Evolutionary conservation across 768 basidiomycete species (phyloP), one percentile per base, ranked within the genome.

Genomic region (Suillus luteus): DNA sequence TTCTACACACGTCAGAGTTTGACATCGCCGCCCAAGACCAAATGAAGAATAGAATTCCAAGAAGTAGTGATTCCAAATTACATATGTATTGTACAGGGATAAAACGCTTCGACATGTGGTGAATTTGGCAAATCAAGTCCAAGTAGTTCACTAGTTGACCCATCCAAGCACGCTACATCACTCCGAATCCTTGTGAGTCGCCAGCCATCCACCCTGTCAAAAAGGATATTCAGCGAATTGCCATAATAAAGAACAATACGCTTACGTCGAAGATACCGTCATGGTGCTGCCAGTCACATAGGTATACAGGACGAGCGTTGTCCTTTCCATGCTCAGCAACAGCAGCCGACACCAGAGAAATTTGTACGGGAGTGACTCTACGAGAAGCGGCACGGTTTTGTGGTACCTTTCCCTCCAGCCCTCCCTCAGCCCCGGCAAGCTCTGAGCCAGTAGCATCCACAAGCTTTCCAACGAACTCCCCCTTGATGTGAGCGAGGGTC

Each of bases 251-350:
- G 17, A 15, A 38, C 0, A 43, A 58, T 15, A 7, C 4, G 61
- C 70, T 64, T 65, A 73, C 73, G 0, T 64, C 58, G 61, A 73
- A 73, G 37, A 73, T 46, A 19, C 54, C 51, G 14, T 40, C 37
- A 35, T 73, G 71, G 38, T 58, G 62, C 64, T 65, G 64, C 68
- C 69, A 73, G 48, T 73, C 73, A 22, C 65, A 66, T 51, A 72
- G 63, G 59, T 69, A 62, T 2, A 66, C 64, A 3, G 72, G 72
- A 37, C 61, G 60, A 40, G 57, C 61, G 24, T 61, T 24, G 55
- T 75, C 63, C 14, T 59, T 38, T 46, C 24, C 46, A 22, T 68
- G 51, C 31, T 69, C 65, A 14, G 71, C 72, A 43, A 72, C 71
- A 5, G 70, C 72, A 7, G 64, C 35, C 3, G 73, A 71, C 46